A percentile compares a stretch with the other conserved stretches of the same genome.
Evolutionary conservation across 768 basidiomycete species (phyloP).

Genomic region (Phylloporus scabripes): DNA sequence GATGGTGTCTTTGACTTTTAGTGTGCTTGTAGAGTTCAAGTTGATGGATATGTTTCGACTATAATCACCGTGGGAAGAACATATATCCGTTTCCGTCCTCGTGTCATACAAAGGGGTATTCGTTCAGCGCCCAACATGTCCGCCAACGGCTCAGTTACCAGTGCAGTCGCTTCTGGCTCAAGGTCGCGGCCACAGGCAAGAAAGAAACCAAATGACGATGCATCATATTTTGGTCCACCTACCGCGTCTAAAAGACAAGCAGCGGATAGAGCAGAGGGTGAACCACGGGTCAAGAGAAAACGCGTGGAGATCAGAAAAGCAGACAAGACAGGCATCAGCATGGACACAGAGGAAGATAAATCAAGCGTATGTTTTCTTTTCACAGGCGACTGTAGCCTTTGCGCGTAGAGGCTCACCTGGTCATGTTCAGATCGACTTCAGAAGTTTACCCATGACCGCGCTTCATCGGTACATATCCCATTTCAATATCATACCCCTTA

Average conservation of each 20-base stretch:
- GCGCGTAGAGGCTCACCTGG: constrained; percentile 9
- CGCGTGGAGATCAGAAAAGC: constrained; percentile 46
- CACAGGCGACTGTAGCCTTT: not conserved
- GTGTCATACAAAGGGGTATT: not conserved
- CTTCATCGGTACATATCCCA: constrained; percentile 70
- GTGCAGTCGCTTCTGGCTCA: constrained; percentile 38
- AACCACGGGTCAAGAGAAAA: constrained; percentile 70
- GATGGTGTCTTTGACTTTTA: not conserved
- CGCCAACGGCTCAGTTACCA: constrained; percentile 19
- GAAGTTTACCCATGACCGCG: constrained; percentile 56
- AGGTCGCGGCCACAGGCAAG: constrained; percentile 60
- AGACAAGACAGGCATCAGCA: constrained; percentile 36
- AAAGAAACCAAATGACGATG: constrained; percentile 62
- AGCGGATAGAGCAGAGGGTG: constrained; percentile 63
- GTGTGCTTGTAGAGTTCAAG: too few relatives aligned
- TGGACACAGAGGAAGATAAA: constrained; percentile 26
- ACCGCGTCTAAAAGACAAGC: constrained; percentile 63
- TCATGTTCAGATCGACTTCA: constrained; percentile 63
- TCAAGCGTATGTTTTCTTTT: constrained; percentile 25
- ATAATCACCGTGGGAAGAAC: constrained; percentile 20
- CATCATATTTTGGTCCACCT: constrained; percentile 61
- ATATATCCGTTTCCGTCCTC: not conserved
- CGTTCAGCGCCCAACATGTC: constrained; percentile 16
- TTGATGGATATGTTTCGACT: too few relatives aligned
- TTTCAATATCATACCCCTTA: constrained; percentile 63